phyloP scores from a whole-genome alignment of 169 alveolate species.

The Perkinsus olseni region DNA sequence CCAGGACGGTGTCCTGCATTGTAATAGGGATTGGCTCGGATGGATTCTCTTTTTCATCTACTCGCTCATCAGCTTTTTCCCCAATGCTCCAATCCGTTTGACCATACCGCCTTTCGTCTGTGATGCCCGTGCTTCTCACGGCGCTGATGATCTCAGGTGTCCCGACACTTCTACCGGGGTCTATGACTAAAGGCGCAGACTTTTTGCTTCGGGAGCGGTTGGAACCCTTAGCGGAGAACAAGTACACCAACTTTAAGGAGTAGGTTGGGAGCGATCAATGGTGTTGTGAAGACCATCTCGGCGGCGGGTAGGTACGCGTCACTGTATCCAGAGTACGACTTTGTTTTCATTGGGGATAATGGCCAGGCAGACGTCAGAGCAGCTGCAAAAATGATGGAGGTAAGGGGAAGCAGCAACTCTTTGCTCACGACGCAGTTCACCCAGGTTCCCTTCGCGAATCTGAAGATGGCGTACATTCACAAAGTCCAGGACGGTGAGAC shows the following conservation, averaged over 20 bases:
- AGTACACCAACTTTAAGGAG: background rate
- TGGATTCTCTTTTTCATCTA: background rate
- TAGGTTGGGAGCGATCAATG: background rate
- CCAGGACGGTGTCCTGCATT: background rate
- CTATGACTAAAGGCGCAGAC: background rate
- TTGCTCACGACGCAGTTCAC: background rate
- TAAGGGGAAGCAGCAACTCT: background rate
- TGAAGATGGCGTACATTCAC: background rate
- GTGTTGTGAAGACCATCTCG: background rate
- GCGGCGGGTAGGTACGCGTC: constrained; percentile 5
- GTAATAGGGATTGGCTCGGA: background rate
- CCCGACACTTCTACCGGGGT: constrained; percentile 7
- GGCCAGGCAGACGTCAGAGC: constrained; percentile 3
- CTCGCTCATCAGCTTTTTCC: too few relatives aligned
- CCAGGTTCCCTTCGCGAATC: background rate
- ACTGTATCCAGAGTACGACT: constrained; percentile 4
- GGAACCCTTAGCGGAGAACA: constrained; percentile 2
- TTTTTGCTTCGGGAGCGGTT: background rate
- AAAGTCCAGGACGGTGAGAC: background rate
- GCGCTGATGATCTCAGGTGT: background rate
- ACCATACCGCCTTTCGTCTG: too few relatives aligned
- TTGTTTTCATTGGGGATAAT: constrained; percentile 5
- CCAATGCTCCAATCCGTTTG: too few relatives aligned
- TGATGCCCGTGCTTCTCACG: too few relatives aligned
- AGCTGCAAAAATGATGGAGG: constrained; percentile 8